phyloP scores from a whole-genome alignment of 495 filamentous ascomycete genomes.

The Glutinoglossum americanum region DNA sequence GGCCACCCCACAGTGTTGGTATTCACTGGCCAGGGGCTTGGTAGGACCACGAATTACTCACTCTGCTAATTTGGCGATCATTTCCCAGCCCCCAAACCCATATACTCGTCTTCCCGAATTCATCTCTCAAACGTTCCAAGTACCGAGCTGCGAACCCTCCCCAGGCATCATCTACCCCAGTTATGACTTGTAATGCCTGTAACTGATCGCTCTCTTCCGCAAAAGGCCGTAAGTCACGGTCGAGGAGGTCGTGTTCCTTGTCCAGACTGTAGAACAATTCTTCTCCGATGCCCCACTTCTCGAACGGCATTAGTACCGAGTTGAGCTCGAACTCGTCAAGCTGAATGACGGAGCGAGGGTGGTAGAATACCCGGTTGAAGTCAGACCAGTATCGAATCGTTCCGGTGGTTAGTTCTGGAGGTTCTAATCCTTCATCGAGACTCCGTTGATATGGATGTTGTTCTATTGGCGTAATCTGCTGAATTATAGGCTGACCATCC shows the following conservation, averaged over 20 bases:
- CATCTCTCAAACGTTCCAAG: slow-evolving; percentile 63
- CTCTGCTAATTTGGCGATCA: slow-evolving; percentile 16
- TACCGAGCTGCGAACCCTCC: slow-evolving; percentile 68
- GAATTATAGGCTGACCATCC: slow-evolving; percentile 47
- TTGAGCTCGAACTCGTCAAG: slow-evolving; percentile 72
- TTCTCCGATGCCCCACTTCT: slow-evolving; percentile 56
- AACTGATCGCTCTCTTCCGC: slow-evolving; percentile 84
- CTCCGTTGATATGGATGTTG: slow-evolving; percentile 53
- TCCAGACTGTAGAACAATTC: slow-evolving; percentile 69
- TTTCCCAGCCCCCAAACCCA: slow-evolving; percentile 74
- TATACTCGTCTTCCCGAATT: slow-evolving; percentile 67
- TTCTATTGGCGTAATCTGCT: slow-evolving; percentile 40
- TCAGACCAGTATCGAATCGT: slow-evolving; percentile 90
- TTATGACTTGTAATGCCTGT: slow-evolving; percentile 68
- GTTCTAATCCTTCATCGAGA: slow-evolving; percentile 45
- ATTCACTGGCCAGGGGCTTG: neutral
- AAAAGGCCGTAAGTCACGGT: slow-evolving; percentile 70
- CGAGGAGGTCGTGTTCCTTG: slow-evolving; percentile 67
- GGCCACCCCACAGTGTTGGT: neutral
- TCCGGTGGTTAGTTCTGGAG: slow-evolving; percentile 38
- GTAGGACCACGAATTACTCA: neutral
- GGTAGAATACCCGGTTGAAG: slow-evolving; percentile 76
- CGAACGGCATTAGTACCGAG: slow-evolving; percentile 59
- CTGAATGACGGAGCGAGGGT: slow-evolving; percentile 73
- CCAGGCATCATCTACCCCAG: slow-evolving; percentile 76